Percentiles rank a stretch among this genome's conserved stretches.
Conservation (phyloP, 345 rosid genomes). For the Sisymbrium altissimum region DNA sequence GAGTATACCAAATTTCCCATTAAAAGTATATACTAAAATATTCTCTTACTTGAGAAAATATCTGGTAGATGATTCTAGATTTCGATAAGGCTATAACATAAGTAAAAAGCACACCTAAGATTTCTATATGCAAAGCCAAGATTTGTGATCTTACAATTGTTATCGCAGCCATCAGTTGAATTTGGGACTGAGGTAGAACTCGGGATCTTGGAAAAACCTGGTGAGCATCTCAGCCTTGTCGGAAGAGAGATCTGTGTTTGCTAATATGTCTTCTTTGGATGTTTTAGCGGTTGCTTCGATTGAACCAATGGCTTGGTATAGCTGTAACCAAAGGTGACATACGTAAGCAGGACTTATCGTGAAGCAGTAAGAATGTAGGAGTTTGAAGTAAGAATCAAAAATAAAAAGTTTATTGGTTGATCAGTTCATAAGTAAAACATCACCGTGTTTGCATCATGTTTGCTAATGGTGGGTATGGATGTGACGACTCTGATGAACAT, state of each 20-base stretch:
- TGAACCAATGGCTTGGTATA: constrained; percentile 86
- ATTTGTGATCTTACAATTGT: constrained; percentile 1
- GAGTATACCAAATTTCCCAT: no score
- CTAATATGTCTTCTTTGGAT: constrained; percentile 65
- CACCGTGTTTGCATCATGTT: constrained; percentile 84
- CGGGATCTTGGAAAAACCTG: constrained; percentile 74
- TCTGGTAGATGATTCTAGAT: no score
- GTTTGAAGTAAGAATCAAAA: background rate
- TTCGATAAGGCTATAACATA: no score
- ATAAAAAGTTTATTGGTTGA: background rate
- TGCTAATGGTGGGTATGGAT: constrained; percentile 75
- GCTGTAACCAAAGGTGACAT: constrained; percentile 41
- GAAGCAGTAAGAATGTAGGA: background rate
- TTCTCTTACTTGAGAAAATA: no score
- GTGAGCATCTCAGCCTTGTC: constrained; percentile 64
- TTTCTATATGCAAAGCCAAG: no score
- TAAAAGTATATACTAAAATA: no score
- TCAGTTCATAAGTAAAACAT: constrained; percentile 11
- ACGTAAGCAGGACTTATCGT: background rate
- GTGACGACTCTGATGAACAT: constrained; percentile 60
- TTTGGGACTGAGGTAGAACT: constrained; percentile 65
- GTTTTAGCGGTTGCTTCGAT: constrained; percentile 81
- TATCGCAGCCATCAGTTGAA: constrained; percentile 37
- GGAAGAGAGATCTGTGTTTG: constrained; percentile 78
- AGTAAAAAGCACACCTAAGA: no score